Percentiles rank a stretch among this genome's conserved stretches.
These are phyloP conservation scores for Lolium perenne DNA, from an alignment of 176 grass and related monocot genomes.

Conservation along the genomic window DNA sequence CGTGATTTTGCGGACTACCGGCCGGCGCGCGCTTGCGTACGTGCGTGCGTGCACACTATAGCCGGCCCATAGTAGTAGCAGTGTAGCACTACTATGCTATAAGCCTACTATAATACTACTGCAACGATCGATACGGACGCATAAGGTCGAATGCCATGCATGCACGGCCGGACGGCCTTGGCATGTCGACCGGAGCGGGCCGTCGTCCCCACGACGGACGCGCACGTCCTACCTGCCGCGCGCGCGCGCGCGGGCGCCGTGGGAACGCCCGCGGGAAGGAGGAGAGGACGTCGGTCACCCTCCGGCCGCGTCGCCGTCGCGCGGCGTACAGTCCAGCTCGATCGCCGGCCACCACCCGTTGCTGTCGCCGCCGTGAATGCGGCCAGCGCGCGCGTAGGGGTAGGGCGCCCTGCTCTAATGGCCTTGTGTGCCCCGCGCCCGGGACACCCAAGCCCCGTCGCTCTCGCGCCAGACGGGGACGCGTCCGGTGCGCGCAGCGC, in stretches of 20 bases:
- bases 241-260: background rate
- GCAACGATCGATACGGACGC: background rate
- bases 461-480: background rate
- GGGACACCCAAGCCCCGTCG: no score
- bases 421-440: no score
- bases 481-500: background rate
- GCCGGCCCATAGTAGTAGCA: no score
- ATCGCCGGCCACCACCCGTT: background rate
- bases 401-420: no score
- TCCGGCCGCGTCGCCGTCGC: slow-evolving; percentile 25
- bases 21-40: no score
- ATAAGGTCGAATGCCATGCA: slow-evolving; percentile 21
- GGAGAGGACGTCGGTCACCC: background rate
- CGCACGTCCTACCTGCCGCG: slow-evolving; percentile 9
- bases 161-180: background rate
- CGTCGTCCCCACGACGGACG: slow-evolving; percentile 36
- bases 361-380: background rate
- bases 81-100: no score
- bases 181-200: background rate
- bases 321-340: slow-evolving; percentile 16
- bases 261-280: no score
- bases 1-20: no score
- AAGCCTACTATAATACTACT: no score
- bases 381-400: no score
- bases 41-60: no score